Evolutionary conservation across 2,329 filamentous ascomycete species (phyloP).

Genomic region (Dactylellina sp.): DNA sequence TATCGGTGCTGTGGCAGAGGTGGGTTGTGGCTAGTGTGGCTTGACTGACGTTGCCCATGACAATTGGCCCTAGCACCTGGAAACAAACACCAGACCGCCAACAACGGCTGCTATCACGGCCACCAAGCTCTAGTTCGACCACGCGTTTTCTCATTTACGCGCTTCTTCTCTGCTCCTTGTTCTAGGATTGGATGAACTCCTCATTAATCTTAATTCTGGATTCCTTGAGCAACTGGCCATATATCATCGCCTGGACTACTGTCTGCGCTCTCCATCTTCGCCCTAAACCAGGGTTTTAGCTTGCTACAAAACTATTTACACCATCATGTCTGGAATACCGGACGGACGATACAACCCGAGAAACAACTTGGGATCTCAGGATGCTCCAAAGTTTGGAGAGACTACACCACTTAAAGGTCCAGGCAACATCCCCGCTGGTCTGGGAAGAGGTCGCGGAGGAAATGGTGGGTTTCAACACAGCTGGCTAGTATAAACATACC

Average conservation of each 20-base stretch:
- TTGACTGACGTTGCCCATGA: constrained; percentile 48
- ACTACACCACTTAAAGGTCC: constrained; percentile 54
- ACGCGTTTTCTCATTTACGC: constrained; percentile 28
- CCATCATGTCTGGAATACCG: constrained; percentile 51
- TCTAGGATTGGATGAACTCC: too few relatives aligned
- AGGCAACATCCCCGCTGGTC: constrained; percentile 27
- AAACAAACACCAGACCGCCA: constrained; percentile 25
- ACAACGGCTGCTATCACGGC: constrained; percentile 11
- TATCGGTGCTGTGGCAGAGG: background rate
- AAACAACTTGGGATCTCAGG: constrained; percentile 44
- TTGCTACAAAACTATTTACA: background rate
- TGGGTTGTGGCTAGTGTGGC: constrained; percentile 16
- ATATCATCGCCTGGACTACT: too few relatives aligned
- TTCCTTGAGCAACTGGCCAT: too few relatives aligned
- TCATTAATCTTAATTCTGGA: background rate
- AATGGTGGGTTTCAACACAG: constrained; percentile 14
- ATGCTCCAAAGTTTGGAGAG: constrained; percentile 53
- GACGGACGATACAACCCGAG: constrained; percentile 39
- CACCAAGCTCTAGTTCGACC: background rate
- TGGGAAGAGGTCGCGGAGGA: constrained; percentile 46
- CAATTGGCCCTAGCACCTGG: constrained; percentile 19
- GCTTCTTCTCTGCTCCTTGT: constrained; percentile 4
- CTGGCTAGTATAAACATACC: background rate
- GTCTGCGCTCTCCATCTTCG: too few relatives aligned
- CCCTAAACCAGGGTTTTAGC: too few relatives aligned